Percentiles rank a stretch among this genome's conserved stretches.
Conservation (phyloP, 1,284 basidiomycete species). For the Trametes versicolor region DNA sequence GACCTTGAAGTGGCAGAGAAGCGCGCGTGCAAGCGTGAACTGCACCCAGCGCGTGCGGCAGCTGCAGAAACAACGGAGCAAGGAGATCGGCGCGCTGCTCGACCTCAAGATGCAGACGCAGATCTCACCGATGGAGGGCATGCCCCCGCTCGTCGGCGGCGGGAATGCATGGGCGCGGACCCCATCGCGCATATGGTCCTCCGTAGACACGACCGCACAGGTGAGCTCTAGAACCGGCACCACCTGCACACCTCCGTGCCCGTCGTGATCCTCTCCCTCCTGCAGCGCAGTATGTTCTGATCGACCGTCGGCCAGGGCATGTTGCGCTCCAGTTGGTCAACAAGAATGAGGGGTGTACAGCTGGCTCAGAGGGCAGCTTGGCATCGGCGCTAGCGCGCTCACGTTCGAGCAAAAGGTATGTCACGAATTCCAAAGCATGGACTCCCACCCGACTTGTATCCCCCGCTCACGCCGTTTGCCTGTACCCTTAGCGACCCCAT, state of each 20-base stretch:
- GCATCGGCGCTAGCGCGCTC: too few relatives aligned
- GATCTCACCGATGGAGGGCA: conserved; percentile 31
- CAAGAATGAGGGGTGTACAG: too few relatives aligned
- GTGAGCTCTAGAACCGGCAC: conserved; percentile 48
- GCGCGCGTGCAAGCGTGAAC: conserved; percentile 42
- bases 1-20: conserved; percentile 36
- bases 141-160: conserved; percentile 24
- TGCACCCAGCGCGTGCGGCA: conserved; percentile 53
- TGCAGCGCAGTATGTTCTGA: too few relatives aligned
- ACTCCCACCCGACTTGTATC: too few relatives aligned
- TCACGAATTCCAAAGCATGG: too few relatives aligned
- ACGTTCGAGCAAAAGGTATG: too few relatives aligned
- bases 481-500: too few relatives aligned
- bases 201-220: conserved; percentile 51
- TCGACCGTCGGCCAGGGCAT: too few relatives aligned
- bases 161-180: conserved; percentile 47
- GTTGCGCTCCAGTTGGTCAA: too few relatives aligned
- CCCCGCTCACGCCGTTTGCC: too few relatives aligned
- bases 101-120: conserved; percentile 54
- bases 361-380: too few relatives aligned
- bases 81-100: conserved; percentile 61
- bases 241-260: conserved; percentile 30
- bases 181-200: conserved; percentile 67
- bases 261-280: too few relatives aligned
- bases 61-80: conserved; percentile 58